Evolutionary conservation across 2,329 filamentous ascomycete species (phyloP).

Genomic region (Aspergillus viridinutans): DNA sequence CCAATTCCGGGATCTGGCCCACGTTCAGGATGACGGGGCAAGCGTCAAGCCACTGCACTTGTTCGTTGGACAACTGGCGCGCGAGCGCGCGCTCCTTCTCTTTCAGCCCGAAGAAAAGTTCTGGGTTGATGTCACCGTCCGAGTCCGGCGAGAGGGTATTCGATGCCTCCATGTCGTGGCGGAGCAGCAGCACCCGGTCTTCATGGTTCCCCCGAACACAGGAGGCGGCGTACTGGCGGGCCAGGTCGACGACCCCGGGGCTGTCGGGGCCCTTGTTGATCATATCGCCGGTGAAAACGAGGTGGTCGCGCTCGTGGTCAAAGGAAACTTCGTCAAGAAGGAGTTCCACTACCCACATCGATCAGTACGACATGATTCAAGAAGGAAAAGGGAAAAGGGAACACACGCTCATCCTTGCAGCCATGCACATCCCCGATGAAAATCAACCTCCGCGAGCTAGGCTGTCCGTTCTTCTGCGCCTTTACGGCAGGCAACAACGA

Average conservation of each 20-base stretch:
- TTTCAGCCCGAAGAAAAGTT: constrained; percentile 15
- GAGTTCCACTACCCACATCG: constrained; percentile 37
- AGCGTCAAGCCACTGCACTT: constrained; percentile 64
- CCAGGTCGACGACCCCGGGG: constrained; percentile 68
- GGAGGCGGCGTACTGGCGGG: constrained; percentile 68
- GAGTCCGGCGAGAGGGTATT: constrained; percentile 19
- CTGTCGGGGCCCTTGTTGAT: constrained; percentile 86
- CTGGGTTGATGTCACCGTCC: constrained; percentile 25
- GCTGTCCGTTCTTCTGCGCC: constrained; percentile 4
- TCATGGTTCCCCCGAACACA: constrained; percentile 92
- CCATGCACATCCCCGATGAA: constrained; percentile 93
- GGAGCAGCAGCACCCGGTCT: constrained; percentile 71
- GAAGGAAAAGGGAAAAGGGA: not conserved
- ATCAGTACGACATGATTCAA: not conserved
- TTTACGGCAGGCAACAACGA: constrained; percentile 40
- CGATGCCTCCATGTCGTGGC: constrained; percentile 42
- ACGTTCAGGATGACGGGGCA: constrained; percentile 76
- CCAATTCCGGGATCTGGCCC: constrained; percentile 57
- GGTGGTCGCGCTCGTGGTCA: constrained; percentile 60
- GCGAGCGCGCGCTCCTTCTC: constrained; percentile 48
- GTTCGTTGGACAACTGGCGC: constrained; percentile 54
- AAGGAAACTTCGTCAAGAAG: constrained; percentile 67
- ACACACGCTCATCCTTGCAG: constrained; percentile 63
- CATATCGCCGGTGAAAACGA: constrained; percentile 73
- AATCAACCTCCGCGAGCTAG: constrained; percentile 58